Base-by-base conservation (phyloP, 192 early-diverging fungal genomes). In the Entomortierella parvispora region DNA sequence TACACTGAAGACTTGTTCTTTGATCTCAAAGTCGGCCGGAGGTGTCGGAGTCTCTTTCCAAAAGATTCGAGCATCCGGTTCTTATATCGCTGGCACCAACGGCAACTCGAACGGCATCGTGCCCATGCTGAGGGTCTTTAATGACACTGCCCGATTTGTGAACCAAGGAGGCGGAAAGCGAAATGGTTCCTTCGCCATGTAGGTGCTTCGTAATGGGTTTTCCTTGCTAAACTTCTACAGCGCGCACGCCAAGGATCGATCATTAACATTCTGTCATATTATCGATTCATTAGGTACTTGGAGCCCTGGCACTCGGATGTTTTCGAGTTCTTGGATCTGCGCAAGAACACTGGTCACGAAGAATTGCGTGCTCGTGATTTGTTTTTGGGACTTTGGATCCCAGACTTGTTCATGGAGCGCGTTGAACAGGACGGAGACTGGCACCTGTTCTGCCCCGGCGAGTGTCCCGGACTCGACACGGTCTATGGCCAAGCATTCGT, bases 241-340 rank as follows among this genome's bases (percentile, higher is more conserved):
- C 32, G 6, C 33, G 1, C 42, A 9, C 1, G 26, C 25, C 3
- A 3, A 32, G 7, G 44, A 15, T 20, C 14, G 22, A n/a, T n/a
- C n/a, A n/a, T n/a, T n/a, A n/a, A n/a, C n/a, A n/a, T n/a, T n/a
- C n/a, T n/a, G n/a, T n/a, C n/a, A n/a, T n/a, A n/a, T n/a, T n/a
- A n/a, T n/a, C n/a, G n/a, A n/a, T n/a, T n/a, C n/a, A n/a, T n/a
- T 48, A 82, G 83, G 78, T 98, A 99, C 81, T 82, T 97, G 51
- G 97, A 99, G 84, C 97, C 97, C 7, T 99, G 97, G 97, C 97
- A 99, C 71, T 85, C 93, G 7, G 97, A 99, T 81, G 87, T 99
- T 8, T 99, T 97, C 80, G 92, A 92, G 65, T 99, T 99, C 81
- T 83, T 99, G 48, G 97, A 99, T 46, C 77, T 99, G 69, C 90